Base-by-base conservation (phyloP, 768 basidiomycete genomes). In the Suillus fuscotomentosus region DNA sequence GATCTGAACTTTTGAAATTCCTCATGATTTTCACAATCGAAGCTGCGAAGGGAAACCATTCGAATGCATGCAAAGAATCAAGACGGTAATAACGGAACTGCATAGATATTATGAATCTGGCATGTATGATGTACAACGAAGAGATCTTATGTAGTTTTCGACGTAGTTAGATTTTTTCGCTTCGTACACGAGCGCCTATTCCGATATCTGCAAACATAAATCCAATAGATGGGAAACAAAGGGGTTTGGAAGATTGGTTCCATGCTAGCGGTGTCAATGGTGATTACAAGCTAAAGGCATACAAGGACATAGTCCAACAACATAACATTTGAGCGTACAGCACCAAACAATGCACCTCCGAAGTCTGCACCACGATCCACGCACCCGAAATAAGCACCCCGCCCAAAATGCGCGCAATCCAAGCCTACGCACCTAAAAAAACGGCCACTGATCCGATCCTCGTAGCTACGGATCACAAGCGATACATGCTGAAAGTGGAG, bases 251-350 rank as follows among this genome's bases (percentile, higher is more conserved):
- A 69, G 64, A 53, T 20, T 22, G 38, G 55, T 61, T 34, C 64
- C 53, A 27, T 36, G 60, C 43, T 61, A 54, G 59, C 43, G 53
- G 59, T 65, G 60, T 50, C 48, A 54, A 62, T 41, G 55, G 45
- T 61, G 60, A 69, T 62, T 72, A 72, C 66, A 67, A 66, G 69
- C 67, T 74, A 75, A 65, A 72, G 60, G 67, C 67, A 75, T 72
- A 76, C 71, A 74, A 43, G 45, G 61, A 66, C 64, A 69, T n/a
- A 39, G 65, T 67, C 69, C 68, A 62, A 69, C 66, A 74, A 60
- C 47, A 68, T 60, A 51, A 42, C 64, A 47, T 22, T 62, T 60
- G 61, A 77, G 56, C 69, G 65, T 76, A 75, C 74, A 75, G 63
- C 66, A 53, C 34, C 57, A 62, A 61, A 61, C 24, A 9, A 24